Conservation (phyloP, 2,329 filamentous ascomycete genomes). For the Rhynchosporium agropyri region DNA sequence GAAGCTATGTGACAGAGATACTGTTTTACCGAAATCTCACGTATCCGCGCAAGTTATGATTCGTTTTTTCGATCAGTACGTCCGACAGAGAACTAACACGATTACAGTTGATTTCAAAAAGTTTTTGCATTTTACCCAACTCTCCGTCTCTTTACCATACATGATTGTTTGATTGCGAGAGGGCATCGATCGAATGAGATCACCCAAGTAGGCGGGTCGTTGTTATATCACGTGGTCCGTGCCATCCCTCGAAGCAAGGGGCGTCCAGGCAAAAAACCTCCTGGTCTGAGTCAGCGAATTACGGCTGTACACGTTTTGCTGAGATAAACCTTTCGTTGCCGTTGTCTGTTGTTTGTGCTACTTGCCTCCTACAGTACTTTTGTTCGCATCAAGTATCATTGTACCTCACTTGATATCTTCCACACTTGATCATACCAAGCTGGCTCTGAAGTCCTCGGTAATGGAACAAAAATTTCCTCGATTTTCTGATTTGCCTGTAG, state of each 20-base stretch:
- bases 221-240: constrained; percentile 2
- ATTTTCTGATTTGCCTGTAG: constrained; percentile 14
- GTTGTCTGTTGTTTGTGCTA: not conserved
- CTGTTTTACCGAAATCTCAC: too few species aligned
- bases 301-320: constrained; percentile 8
- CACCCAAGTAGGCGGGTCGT: not conserved
- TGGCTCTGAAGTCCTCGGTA: not conserved
- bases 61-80: not conserved
- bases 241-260: not conserved
- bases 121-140: not conserved
- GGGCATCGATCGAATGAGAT: not conserved
- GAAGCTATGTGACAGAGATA: too few species aligned
- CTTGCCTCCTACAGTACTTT: not conserved
- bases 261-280: constrained; percentile 7
- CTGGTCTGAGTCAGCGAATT: constrained; percentile 7
- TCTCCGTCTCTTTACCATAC: not conserved
- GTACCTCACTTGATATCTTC: constrained; percentile 1
- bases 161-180: too few species aligned
- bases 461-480: not conserved
- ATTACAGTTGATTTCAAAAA: not conserved
- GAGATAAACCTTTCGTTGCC: constrained; percentile 2
- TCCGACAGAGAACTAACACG: constrained; percentile 7
- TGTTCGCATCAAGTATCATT: not conserved
- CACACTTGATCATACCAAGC: not conserved
- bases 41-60: too few species aligned